phyloP scores from a whole-genome alignment of 2,329 filamentous ascomycete species.

The Stachybotrys elegans region DNA sequence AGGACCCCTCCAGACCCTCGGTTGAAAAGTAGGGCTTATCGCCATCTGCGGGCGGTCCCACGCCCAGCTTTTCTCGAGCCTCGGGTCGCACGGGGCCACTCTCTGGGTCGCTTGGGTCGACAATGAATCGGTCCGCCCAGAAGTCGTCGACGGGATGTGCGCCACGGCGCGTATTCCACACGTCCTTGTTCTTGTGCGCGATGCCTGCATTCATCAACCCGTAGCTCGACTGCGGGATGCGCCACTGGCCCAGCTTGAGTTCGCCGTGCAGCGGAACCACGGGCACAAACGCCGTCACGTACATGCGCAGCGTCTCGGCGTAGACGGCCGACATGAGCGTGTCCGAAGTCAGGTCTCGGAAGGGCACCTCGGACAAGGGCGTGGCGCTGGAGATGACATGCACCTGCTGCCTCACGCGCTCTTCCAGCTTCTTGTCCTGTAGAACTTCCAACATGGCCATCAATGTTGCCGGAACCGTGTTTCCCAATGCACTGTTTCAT shows the following conservation, averaged over 20 bases:
- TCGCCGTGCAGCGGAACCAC: background rate
- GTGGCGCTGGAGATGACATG: background rate
- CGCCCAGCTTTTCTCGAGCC: background rate
- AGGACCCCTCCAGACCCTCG: background rate
- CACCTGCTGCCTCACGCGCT: background rate
- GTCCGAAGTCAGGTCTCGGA: background rate
- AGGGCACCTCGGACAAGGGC: background rate
- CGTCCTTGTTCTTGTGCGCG: background rate
- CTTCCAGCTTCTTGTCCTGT: background rate
- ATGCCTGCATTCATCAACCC: background rate
- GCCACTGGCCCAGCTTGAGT: background rate
- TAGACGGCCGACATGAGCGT: background rate
- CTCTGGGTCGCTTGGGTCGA: background rate
- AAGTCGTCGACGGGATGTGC: background rate
- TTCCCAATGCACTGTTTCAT: constrained; percentile 1
- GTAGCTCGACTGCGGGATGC: background rate
- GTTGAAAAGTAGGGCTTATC: background rate
- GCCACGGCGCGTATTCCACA: background rate
- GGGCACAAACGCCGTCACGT: background rate
- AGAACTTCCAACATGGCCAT: background rate
- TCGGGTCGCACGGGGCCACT: background rate
- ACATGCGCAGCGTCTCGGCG: background rate
- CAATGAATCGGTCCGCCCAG: constrained; percentile 1
- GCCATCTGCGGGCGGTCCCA: background rate
- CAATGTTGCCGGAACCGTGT: constrained; percentile 1